Evolutionary conservation across 495 filamentous ascomycete genomes (phyloP).

Genomic region (Neurospora sp.): DNA sequence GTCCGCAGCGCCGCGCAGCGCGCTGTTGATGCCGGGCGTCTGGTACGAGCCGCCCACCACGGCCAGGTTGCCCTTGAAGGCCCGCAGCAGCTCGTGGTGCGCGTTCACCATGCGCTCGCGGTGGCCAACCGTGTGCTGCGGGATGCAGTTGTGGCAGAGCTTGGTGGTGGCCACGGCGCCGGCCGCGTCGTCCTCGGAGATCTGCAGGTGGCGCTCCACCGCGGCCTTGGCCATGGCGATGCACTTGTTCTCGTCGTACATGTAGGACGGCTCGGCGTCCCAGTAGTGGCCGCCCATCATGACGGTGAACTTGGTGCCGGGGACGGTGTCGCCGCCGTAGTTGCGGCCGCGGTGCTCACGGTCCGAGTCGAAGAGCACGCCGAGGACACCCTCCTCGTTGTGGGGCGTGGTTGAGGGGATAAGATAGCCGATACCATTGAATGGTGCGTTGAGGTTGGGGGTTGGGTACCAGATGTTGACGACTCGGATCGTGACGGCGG

Average conservation of each 20-base stretch:
- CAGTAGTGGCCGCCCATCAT: constrained; percentile 96
- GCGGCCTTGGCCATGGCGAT: constrained; percentile 55
- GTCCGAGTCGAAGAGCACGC: constrained; percentile 84
- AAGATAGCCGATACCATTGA: constrained; percentile 79
- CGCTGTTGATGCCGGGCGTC: constrained; percentile 25
- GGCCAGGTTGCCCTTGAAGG: constrained; percentile 53
- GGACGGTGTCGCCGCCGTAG: constrained; percentile 39
- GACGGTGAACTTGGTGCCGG: constrained; percentile 81
- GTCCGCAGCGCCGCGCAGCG: constrained; percentile 32
- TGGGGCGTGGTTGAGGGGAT: constrained; percentile 59
- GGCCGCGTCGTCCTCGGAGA: constrained; percentile 36
- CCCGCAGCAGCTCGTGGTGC: constrained; percentile 40
- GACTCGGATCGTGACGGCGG: constrained; percentile 74
- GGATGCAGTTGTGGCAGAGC: constrained; percentile 72
- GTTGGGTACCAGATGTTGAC: constrained; percentile 79
- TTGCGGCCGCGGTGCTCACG: constrained; percentile 27
- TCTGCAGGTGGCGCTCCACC: constrained; percentile 62
- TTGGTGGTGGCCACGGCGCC: constrained; percentile 46
- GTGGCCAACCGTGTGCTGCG: constrained; percentile 81
- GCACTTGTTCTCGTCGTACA: constrained; percentile 53
- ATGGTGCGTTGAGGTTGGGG: constrained; percentile 48
- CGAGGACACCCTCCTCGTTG: constrained; percentile 65
- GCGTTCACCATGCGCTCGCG: constrained; percentile 47
- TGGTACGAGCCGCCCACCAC: constrained; percentile 76
- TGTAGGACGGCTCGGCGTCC: constrained; percentile 44